A percentile compares a stretch with the other conserved stretches of the same genome.
phyloP scores from a whole-genome alignment of 164 flowering plant genomes.

The Liquidambar formosana region DNA sequence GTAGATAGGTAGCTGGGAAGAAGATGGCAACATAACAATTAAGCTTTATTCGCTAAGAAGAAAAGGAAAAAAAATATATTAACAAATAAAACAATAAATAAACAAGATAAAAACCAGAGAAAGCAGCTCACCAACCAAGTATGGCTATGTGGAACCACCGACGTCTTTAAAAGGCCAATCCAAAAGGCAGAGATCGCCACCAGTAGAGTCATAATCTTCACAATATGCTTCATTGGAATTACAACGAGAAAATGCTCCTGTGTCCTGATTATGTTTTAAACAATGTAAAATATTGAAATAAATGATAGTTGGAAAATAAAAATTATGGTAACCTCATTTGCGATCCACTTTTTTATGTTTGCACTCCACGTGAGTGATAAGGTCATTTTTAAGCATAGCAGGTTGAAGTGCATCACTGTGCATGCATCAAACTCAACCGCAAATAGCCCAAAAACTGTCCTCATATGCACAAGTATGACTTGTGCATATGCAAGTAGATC shows the following conservation, averaged over 20 bases:
- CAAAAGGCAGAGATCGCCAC: slow-evolving; percentile 68
- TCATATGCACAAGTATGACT: too few species aligned
- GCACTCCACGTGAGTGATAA: too few species aligned
- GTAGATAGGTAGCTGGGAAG: slow-evolving; percentile 75
- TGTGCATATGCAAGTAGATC: too few species aligned
- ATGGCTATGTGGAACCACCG: slow-evolving; percentile 58
- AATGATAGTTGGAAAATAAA: too few species aligned
- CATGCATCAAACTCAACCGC: too few species aligned
- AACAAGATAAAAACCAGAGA: not conserved
- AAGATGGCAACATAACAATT: slow-evolving; percentile 6
- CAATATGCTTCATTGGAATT: slow-evolving; percentile 72
- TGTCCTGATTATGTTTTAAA: slow-evolving; percentile 2
- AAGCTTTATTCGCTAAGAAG: not conserved
- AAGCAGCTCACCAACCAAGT: slow-evolving; percentile 75
- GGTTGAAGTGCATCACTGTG: too few species aligned
- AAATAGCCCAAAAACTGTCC: too few species aligned
- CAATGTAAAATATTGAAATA: not conserved
- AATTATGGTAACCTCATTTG: too few species aligned
- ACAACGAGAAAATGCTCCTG: not conserved
- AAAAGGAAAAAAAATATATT: not conserved
- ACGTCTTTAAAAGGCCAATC: slow-evolving; percentile 68
- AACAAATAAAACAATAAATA: not conserved
- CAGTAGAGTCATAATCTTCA: slow-evolving; percentile 68
- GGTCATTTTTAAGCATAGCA: too few species aligned
- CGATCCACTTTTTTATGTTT: too few species aligned